phyloP scores from a whole-genome alignment of 176 grass and related monocot genomes.

The Bothriochloa decipiens region DNA sequence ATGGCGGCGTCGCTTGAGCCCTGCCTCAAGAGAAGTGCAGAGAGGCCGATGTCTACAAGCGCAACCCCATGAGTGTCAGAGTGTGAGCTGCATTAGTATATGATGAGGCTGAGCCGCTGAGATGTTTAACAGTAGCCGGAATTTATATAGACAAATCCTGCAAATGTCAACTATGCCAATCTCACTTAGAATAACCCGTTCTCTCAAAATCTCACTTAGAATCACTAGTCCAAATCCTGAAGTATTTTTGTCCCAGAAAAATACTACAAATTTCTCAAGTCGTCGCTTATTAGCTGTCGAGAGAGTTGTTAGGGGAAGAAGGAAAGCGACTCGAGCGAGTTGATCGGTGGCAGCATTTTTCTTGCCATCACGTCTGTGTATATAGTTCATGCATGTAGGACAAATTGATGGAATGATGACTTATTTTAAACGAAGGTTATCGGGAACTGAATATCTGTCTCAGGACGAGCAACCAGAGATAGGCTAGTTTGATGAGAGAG shows the following conservation, averaged over 20 bases:
- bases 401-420: not conserved
- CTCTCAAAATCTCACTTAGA: not conserved
- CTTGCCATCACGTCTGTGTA: slow-evolving; percentile 28
- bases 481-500: not conserved
- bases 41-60: not conserved
- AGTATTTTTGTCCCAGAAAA: not conserved
- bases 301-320: not conserved
- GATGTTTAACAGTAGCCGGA: not conserved
- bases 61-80: not conserved
- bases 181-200: not conserved
- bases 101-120: not conserved
- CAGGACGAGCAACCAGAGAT: not conserved
- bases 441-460: not conserved
- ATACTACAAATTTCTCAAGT: not conserved
- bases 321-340: not conserved
- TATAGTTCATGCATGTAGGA: not conserved
- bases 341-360: slow-evolving; percentile 38
- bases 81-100: not conserved
- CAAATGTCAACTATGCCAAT: slow-evolving; percentile 30
- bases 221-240: not conserved
- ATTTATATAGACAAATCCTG: slow-evolving; percentile 39
- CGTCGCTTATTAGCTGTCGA: not conserved
- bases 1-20: not conserved
- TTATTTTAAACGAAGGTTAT: not conserved
- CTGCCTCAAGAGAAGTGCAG: not conserved